Conservation (phyloP, 768 basidiomycete genomes). For the Lentinula guzmanii region DNA sequence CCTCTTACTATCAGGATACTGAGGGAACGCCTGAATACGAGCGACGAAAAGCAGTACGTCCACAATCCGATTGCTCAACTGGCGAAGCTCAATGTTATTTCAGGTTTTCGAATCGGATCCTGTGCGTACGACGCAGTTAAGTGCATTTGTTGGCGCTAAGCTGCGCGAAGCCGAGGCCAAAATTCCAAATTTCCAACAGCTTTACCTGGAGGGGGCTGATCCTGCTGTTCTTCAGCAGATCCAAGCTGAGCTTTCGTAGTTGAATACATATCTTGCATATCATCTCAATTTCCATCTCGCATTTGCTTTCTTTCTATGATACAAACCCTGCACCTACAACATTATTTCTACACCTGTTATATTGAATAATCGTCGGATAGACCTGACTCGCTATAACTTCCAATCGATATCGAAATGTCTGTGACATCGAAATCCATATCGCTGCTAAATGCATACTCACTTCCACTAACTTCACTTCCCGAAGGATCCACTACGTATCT, state of each 20-base stretch:
- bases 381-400: conserved; percentile 43
- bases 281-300: not conserved
- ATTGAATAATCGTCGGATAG: conserved; percentile 18
- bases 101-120: conserved; percentile 71
- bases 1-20: conserved; percentile 53
- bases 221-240: conserved; percentile 71
- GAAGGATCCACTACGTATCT: conserved; percentile 45
- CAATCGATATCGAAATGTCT: conserved; percentile 41
- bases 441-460: conserved; percentile 15
- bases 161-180: conserved; percentile 59
- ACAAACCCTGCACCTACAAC: not conserved
- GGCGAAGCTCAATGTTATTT: not conserved
- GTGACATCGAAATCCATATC: conserved; percentile 31
- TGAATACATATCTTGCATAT: not conserved
- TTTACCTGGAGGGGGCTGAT: conserved; percentile 63
- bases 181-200: conserved; percentile 50
- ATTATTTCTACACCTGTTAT: not conserved
- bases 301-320: not conserved
- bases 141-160: conserved; percentile 47
- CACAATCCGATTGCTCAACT: not conserved
- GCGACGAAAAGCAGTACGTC: conserved; percentile 64
- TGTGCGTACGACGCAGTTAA: conserved; percentile 62
- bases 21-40: conserved; percentile 70
- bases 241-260: conserved; percentile 36
- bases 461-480: conserved; percentile 2